A percentile compares a stretch with the other conserved stretches of the same genome.
Evolutionary conservation across 1,139 yeast species (phyloP).

Genomic region (Suhomyces terraborum): DNA sequence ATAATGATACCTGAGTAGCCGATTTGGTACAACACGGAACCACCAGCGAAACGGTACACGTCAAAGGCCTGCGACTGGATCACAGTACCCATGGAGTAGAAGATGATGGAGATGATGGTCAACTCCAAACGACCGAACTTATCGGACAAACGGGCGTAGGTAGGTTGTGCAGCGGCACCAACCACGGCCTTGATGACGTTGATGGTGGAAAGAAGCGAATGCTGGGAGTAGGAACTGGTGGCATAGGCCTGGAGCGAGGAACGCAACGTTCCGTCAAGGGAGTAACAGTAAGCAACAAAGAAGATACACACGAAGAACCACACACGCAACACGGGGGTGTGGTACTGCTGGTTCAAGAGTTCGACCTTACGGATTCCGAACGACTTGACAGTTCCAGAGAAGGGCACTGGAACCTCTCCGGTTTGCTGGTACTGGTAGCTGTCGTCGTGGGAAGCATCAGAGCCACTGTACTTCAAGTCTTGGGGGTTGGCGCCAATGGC

Average conservation of each 20-base stretch:
- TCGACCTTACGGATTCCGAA: constrained; percentile 46
- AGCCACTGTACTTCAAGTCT: not conserved
- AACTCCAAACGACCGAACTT: constrained; percentile 68
- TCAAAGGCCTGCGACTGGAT: constrained; percentile 68
- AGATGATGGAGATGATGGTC: constrained; percentile 52
- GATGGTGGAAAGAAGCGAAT: constrained; percentile 66
- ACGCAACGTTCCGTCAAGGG: constrained; percentile 62
- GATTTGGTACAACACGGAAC: constrained; percentile 67
- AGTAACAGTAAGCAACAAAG: constrained; percentile 63
- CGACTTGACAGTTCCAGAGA: constrained; percentile 21
- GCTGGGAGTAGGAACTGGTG: constrained; percentile 55
- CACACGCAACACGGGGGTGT: constrained; percentile 25
- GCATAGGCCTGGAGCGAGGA: constrained; percentile 54
- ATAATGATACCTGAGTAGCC: constrained; percentile 70
- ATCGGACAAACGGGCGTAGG: constrained; percentile 70
- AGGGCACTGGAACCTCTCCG: not conserved
- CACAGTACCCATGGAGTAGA: constrained; percentile 70
- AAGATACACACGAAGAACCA: constrained; percentile 54
- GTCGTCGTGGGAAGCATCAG: constrained; percentile 1
- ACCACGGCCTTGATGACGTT: constrained; percentile 63
- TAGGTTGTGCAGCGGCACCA: constrained; percentile 73
- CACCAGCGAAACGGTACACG: constrained; percentile 70
- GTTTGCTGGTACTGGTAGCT: not conserved
- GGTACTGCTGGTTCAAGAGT: constrained; percentile 39
- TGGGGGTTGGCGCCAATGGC: not conserved